Evolutionary conservation across 306 rosid genomes (phyloP).

Genomic region (Hylodesmum podocarpum): DNA sequence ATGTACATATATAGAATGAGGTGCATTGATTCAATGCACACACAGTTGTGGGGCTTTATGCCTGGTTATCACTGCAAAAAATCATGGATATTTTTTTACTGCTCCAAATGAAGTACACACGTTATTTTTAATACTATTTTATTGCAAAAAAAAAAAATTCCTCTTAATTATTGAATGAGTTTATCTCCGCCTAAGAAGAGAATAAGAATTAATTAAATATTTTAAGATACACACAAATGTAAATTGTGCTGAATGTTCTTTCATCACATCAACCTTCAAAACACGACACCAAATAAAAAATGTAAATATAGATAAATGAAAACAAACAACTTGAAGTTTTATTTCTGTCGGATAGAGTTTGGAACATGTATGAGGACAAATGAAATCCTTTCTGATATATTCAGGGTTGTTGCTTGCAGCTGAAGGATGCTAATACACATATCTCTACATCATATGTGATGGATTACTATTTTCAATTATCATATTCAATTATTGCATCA

Average conservation of each 20-base stretch:
- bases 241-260: background rate
- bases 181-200: background rate
- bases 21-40: background rate
- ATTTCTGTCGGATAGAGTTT: constrained; percentile 2
- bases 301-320: background rate
- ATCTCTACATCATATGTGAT: background rate
- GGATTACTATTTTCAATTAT: constrained; percentile 3
- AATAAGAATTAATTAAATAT: background rate
- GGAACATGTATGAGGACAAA: constrained; percentile 9
- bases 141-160: background rate
- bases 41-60: background rate
- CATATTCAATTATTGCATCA: constrained; percentile 51
- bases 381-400: background rate
- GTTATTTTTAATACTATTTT: background rate
- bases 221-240: background rate
- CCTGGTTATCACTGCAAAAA: background rate
- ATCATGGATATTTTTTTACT: background rate
- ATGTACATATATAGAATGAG: background rate
- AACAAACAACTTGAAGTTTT: constrained; percentile 16
- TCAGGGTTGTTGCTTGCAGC: constrained; percentile 6
- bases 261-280: background rate
- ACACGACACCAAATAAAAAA: background rate
- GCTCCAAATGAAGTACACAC: background rate
- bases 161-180: background rate
- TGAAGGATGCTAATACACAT: background rate